phyloP scores from a whole-genome alignment of 2,329 filamentous ascomycete species.

The Albophoma yamanashiensis region DNA sequence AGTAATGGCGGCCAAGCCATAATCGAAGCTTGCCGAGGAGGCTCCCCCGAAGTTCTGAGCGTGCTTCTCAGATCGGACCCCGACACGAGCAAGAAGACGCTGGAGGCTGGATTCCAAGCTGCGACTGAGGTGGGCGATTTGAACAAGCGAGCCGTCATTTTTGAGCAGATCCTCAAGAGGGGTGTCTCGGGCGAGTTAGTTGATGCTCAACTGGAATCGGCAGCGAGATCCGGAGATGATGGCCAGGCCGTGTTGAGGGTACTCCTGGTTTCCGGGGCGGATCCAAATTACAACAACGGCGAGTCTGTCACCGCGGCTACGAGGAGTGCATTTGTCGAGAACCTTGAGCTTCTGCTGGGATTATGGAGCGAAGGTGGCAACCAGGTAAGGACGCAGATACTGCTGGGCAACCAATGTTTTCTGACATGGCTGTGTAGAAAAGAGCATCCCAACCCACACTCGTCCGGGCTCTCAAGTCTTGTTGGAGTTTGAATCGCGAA shows the following conservation, averaged over 20 bases:
- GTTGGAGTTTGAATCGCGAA: constrained; percentile 38
- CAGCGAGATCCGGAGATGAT: constrained; percentile 38
- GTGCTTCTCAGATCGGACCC: constrained; percentile 35
- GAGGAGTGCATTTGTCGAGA: constrained; percentile 37
- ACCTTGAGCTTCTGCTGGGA: constrained; percentile 40
- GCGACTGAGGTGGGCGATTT: constrained; percentile 42
- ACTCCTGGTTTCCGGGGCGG: constrained; percentile 40
- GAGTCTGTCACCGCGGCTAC: constrained; percentile 45
- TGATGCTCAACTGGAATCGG: constrained; percentile 41
- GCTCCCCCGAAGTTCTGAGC: constrained; percentile 35
- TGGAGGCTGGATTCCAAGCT: constrained; percentile 43
- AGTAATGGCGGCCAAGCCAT: constrained; percentile 42
- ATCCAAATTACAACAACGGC: constrained; percentile 42
- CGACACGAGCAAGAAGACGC: constrained; percentile 26
- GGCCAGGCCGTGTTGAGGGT: constrained; percentile 38
- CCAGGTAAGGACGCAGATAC: constrained; percentile 21
- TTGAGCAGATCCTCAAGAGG: constrained; percentile 37
- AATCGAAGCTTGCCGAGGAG: constrained; percentile 41
- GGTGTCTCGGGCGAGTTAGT: constrained; percentile 41
- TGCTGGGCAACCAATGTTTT: no score
- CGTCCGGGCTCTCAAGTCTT: constrained; percentile 39
- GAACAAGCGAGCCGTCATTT: constrained; percentile 35
- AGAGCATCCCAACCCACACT: constrained; percentile 36
- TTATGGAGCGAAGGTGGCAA: constrained; percentile 27
- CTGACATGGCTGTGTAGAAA: constrained; percentile 19